Evolutionary conservation across 2,329 filamentous ascomycete species (phyloP), one percentile per base, ranked within the genome.

Genomic region (Aspergillus sp.): DNA sequence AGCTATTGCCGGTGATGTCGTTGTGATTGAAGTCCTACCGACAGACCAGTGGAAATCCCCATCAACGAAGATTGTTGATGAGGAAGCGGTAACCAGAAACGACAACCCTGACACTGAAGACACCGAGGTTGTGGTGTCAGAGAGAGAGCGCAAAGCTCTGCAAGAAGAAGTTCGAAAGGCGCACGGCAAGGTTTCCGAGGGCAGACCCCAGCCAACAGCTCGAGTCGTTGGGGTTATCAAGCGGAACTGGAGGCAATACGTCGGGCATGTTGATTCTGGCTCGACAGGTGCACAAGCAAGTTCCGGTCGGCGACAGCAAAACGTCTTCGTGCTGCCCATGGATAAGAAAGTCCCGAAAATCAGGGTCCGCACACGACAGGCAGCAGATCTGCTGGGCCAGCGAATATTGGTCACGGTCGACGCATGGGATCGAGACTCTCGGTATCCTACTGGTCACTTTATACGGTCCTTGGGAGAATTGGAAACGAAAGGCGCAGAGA

Each of bases 261-360:
- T 98, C 51, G 93, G 93, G 2, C 90, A 96, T 62, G 85, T 98
- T 47, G 93, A 98, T 63, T 83, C 85, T 43, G 87, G 86, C 7
- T 94, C 90, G 2, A 84, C 89, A 42, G 84, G 83, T 59, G 80
- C 83, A 45, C 79, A 82, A 3, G 79, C 80, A 2, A 84, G 82
- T 50, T 84, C 89, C 57, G 88, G 88, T 29, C 80, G 89, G 48
- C 86, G 86, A 58, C 88, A 94, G 63, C 89, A 96, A 63, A 94
- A 81, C 10, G 89, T 98, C 9, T 98, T 98, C 68, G 77, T 98
- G 12, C 82, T 97, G 42, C 90, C 93, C 3, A 97, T 98, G 91
- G 91, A 98, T 69, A 97, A 95, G 74, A 85, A 88, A 59, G 86
- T 98, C 26, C 93, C 93, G 2, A 98, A 97, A 73, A 96, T 98